phyloP scores from a whole-genome alignment of 495 filamentous ascomycete species.

The Letharia lupina region DNA sequence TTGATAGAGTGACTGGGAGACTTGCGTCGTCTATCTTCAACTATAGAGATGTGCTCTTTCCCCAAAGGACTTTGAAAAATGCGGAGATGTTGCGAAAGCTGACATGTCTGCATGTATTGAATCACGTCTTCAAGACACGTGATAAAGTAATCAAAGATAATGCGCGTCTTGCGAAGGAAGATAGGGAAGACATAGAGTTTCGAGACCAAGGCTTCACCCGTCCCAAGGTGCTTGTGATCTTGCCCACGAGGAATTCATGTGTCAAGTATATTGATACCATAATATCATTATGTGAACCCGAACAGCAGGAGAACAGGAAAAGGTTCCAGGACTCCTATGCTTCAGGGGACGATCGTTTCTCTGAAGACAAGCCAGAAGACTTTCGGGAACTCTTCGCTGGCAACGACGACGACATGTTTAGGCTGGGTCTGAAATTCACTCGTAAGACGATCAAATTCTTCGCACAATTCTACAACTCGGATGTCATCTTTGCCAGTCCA shows the following conservation, averaged over 20 bases:
- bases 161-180: slow-evolving; percentile 55
- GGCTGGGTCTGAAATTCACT: slow-evolving; percentile 87
- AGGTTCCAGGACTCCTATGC: slow-evolving; percentile 77
- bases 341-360: slow-evolving; percentile 47
- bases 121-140: slow-evolving; percentile 89
- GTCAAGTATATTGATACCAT: slow-evolving; percentile 68
- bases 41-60: slow-evolving; percentile 76
- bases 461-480: slow-evolving; percentile 89
- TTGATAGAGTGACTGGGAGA: slow-evolving; percentile 30
- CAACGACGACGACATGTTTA: slow-evolving; percentile 95
- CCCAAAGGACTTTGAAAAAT: slow-evolving; percentile 57
- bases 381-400: slow-evolving; percentile 86
- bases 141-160: slow-evolving; percentile 91
- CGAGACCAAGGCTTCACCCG: slow-evolving; percentile 94
- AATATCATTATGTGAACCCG: slow-evolving; percentile 60
- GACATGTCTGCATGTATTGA: slow-evolving; percentile 74
- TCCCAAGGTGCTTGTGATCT: slow-evolving; percentile 81
- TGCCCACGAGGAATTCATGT: slow-evolving; percentile 80
- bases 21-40: slow-evolving; percentile 47
- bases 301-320: slow-evolving; percentile 92
- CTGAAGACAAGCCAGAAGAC: slow-evolving; percentile 70
- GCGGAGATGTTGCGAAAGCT: slow-evolving; percentile 59
- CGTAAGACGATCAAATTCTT: slow-evolving; percentile 93
- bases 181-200: slow-evolving; percentile 57
- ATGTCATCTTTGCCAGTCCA: slow-evolving; percentile 86